A percentile compares a stretch with the other conserved stretches of the same genome.
Conservation (phyloP, 176 grass and related monocot genomes). For the Musa schizocarpa region DNA sequence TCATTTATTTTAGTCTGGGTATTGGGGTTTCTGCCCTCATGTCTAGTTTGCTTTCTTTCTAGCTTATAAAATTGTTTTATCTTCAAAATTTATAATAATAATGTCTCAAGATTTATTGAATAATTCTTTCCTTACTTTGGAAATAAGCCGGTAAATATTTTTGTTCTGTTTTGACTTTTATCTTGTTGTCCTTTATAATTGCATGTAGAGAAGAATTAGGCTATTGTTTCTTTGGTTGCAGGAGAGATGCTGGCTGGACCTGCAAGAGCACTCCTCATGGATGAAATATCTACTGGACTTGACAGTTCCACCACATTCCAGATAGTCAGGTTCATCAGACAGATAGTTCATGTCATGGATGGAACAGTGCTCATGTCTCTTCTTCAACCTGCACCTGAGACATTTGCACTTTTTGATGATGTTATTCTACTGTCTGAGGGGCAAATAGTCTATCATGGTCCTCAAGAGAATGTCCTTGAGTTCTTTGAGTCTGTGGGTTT, state of each 20-base stretch:
- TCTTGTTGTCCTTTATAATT: background rate
- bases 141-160: too few relatives aligned
- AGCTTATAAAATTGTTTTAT: too few relatives aligned
- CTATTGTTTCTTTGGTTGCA: conserved; percentile 4
- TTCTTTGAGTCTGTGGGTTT: conserved; percentile 58
- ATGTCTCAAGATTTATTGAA: too few relatives aligned
- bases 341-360: conserved; percentile 60
- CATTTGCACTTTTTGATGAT: conserved; percentile 62
- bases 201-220: background rate
- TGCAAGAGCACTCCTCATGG: conserved; percentile 58
- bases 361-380: conserved; percentile 56
- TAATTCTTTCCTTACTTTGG: too few relatives aligned
- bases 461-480: conserved; percentile 35
- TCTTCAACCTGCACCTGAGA: conserved; percentile 64
- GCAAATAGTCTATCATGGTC: conserved; percentile 57
- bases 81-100: too few relatives aligned
- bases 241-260: conserved; percentile 66
- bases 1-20: too few relatives aligned
- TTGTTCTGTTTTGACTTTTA: too few relatives aligned
- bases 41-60: too few relatives aligned
- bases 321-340: conserved; percentile 49
- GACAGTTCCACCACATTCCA: conserved; percentile 71
- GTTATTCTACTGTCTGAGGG: conserved; percentile 58
- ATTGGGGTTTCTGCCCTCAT: too few relatives aligned
- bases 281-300: conserved; percentile 71